phyloP scores from a whole-genome alignment of 2,329 filamentous ascomycete species.

The Fusarium torreyae region DNA sequence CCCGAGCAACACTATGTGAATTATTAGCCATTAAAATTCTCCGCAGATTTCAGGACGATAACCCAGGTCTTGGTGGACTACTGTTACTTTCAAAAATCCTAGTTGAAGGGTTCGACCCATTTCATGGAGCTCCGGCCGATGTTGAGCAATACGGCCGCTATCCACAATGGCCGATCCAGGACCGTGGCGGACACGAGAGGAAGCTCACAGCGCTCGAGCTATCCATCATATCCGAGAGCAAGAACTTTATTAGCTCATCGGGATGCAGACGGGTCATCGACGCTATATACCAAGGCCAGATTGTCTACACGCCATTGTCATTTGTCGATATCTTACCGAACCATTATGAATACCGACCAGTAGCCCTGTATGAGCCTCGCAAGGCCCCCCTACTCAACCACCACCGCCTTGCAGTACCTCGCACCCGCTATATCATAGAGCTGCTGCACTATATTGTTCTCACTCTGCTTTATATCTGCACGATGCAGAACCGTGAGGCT shows the following conservation, averaged over 20 bases:
- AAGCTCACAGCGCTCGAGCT: conserved; percentile 79
- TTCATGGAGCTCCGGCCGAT: conserved; percentile 74
- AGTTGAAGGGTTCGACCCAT: conserved; percentile 78
- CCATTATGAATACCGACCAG: conserved; percentile 78
- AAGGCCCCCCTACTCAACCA: conserved; percentile 77
- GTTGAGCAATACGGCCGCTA: conserved; percentile 64
- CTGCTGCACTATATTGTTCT: conserved; percentile 74
- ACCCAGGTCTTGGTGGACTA: conserved; percentile 72
- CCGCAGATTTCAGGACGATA: conserved; percentile 76
- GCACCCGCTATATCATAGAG: conserved; percentile 76
- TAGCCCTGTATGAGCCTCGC: conserved; percentile 77
- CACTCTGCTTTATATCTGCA: conserved; percentile 71
- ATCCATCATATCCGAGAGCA: conserved; percentile 80
- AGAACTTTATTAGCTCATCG: conserved; percentile 73
- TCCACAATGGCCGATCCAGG: conserved; percentile 58
- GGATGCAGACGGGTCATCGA: conserved; percentile 78
- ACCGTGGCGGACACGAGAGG: conserved; percentile 60
- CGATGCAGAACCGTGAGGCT: conserved; percentile 70
- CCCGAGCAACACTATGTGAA: conserved; percentile 77
- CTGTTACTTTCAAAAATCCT: conserved; percentile 76
- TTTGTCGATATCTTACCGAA: conserved; percentile 81
- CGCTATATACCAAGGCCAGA: conserved; percentile 75
- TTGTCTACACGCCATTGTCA: conserved; percentile 77
- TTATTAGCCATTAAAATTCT: conserved; percentile 76
- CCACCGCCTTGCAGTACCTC: conserved; percentile 77